Conservation (phyloP, 305 asterid genomes). For the Fraxinus albicans region DNA sequence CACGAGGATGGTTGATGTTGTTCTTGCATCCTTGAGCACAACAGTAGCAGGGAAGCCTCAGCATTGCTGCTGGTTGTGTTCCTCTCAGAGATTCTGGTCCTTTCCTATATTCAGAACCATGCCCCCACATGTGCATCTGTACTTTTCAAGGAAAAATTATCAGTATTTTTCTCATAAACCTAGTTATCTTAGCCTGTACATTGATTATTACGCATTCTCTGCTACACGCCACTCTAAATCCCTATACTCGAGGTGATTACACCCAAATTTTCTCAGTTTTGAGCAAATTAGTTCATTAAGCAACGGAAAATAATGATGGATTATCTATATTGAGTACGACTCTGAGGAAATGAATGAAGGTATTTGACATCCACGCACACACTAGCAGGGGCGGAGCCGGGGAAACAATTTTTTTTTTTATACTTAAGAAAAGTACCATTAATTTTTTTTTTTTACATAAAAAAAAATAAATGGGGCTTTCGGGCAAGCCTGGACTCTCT, state of each 20-base stretch:
- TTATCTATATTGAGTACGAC: background rate
- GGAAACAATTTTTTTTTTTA: no score
- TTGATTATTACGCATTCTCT: background rate
- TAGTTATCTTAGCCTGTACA: background rate
- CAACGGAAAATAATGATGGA: background rate
- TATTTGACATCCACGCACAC: no score
- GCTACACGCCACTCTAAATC: no score
- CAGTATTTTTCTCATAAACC: background rate
- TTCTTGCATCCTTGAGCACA: slow-evolving; percentile 81
- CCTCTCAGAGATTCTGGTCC: slow-evolving; percentile 85
- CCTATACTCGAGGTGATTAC: no score
- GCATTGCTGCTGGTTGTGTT: slow-evolving; percentile 81
- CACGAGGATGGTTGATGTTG: slow-evolving; percentile 79
- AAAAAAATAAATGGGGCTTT: no score
- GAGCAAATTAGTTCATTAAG: background rate
- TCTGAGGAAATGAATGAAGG: background rate
- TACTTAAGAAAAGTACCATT: no score
- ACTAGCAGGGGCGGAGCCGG: no score
- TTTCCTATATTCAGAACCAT: slow-evolving; percentile 78
- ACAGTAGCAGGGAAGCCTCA: slow-evolving; percentile 84
- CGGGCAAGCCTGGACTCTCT: background rate
- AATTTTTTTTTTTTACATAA: no score
- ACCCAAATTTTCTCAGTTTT: background rate
- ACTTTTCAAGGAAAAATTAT: background rate
- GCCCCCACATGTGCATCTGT: slow-evolving; percentile 99